phyloP scores from a whole-genome alignment of 495 filamentous ascomycete species.

The Podospora pseudopauciseta region DNA sequence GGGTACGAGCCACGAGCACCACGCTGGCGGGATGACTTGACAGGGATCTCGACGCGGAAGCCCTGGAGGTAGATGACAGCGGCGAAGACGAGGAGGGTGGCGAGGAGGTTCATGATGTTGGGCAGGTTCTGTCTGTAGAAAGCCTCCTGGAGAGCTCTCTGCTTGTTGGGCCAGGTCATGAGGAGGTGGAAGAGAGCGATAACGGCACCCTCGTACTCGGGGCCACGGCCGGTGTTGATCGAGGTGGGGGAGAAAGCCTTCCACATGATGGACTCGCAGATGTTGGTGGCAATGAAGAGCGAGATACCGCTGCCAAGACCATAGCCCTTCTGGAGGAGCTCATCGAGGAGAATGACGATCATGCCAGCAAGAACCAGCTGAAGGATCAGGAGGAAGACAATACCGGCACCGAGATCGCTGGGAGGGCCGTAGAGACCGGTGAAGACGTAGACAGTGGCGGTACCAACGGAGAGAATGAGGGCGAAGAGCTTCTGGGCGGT shows the following conservation, averaged over 20 bases:
- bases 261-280: constrained; percentile 99
- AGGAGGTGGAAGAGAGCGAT: constrained; percentile 98
- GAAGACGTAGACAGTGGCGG: constrained; percentile 94
- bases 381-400: constrained; percentile 94
- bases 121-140: constrained; percentile 99
- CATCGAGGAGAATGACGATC: constrained; percentile 98
- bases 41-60: constrained; percentile 99
- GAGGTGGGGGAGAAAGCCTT: constrained; percentile 99
- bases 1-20: constrained; percentile 88
- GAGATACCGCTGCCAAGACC: constrained; percentile 98
- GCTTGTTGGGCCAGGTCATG: constrained; percentile 98
- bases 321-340: constrained; percentile 99
- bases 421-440: constrained; percentile 97
- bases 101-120: constrained; percentile 98
- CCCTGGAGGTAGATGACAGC: constrained; percentile 99
- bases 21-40: constrained; percentile 98
- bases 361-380: constrained; percentile 95
- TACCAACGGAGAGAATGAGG: constrained; percentile 94
- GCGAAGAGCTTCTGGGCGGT: constrained; percentile 99
- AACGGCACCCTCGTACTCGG: constrained; percentile 98
- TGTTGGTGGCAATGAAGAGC: constrained; percentile 99
- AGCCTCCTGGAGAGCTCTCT: constrained; percentile 91
- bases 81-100: constrained; percentile 89
- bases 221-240: constrained; percentile 98
- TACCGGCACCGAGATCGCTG: constrained; percentile 91